phyloP scores from a whole-genome alignment of 192 early-diverging fungal genomes.

The Umbelopsis ramanniana region DNA sequence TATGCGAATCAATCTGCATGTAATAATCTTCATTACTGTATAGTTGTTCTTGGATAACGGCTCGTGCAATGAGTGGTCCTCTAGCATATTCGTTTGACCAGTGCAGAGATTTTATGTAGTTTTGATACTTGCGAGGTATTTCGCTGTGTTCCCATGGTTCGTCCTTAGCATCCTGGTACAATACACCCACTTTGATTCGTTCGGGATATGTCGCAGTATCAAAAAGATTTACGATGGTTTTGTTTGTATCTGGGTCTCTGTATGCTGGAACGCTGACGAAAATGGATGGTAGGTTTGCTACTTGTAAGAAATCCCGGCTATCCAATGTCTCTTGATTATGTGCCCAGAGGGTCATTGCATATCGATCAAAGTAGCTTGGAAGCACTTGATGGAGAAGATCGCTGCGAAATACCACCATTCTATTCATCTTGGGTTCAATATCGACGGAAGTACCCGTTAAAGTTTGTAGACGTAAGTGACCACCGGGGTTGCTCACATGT shows the following conservation, averaged over 20 bases:
- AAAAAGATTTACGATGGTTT: background rate
- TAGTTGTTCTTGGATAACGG: background rate
- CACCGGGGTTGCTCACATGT: background rate
- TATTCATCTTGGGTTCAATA: background rate
- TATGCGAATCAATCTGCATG: constrained; percentile 1
- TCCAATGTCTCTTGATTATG: background rate
- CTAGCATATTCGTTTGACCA: background rate
- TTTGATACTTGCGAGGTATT: background rate
- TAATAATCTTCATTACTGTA: background rate
- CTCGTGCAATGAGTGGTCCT: background rate
- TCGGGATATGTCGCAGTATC: background rate
- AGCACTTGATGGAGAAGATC: background rate
- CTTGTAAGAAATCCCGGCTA: background rate
- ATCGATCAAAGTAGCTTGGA: background rate
- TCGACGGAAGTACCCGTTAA: background rate
- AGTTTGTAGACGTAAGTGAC: background rate
- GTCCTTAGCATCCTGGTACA: background rate
- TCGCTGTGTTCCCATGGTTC: background rate
- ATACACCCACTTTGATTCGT: background rate
- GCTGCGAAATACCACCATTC: background rate
- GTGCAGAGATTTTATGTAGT: background rate
- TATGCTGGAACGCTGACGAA: background rate
- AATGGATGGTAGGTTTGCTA: background rate
- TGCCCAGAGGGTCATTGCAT: background rate
- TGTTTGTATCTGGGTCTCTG: background rate